Conservation (phyloP, 2,329 filamentous ascomycete species). For the Scedosporium minutisporum region DNA sequence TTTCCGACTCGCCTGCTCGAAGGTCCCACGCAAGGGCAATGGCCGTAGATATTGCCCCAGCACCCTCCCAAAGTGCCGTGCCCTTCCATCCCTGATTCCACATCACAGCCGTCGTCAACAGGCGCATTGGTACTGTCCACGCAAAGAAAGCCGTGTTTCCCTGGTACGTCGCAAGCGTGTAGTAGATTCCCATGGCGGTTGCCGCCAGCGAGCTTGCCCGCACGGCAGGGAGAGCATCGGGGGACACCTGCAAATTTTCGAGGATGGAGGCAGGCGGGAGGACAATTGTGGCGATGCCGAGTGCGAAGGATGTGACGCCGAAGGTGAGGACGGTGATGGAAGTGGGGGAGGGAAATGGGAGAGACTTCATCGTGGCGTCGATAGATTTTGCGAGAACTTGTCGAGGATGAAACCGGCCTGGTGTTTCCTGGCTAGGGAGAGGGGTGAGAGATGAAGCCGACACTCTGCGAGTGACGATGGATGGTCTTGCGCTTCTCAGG, state of each 20-base stretch:
- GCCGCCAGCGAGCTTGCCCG: constrained; percentile 17
- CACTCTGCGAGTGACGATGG: too few relatives aligned
- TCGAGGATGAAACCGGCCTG: too few relatives aligned
- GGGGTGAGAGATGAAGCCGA: too few relatives aligned
- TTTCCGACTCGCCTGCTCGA: too few relatives aligned
- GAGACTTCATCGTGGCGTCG: too few relatives aligned
- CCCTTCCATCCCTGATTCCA: constrained; percentile 17
- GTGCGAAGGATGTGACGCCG: constrained; percentile 14
- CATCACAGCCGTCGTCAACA: constrained; percentile 18
- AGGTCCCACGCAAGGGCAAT: too few relatives aligned
- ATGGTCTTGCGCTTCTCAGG: too few relatives aligned
- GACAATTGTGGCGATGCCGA: constrained; percentile 10
- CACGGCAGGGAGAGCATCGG: constrained; percentile 4
- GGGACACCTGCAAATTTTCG: constrained; percentile 8
- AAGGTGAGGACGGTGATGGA: constrained; percentile 14
- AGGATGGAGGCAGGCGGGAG: neutral
- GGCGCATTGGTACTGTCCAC: constrained; percentile 21
- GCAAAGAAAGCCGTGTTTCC: constrained; percentile 20
- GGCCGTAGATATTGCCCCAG: constrained; percentile 13
- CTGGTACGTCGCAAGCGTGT: constrained; percentile 20
- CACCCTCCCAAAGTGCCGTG: constrained; percentile 19
- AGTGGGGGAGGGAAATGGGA: neutral
- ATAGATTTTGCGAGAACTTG: too few relatives aligned
- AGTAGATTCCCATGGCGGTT: constrained; percentile 23
- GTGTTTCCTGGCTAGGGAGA: too few relatives aligned